Base-by-base conservation (phyloP, 805 yeast genomes). In the Metschnikowia lachancei region DNA sequence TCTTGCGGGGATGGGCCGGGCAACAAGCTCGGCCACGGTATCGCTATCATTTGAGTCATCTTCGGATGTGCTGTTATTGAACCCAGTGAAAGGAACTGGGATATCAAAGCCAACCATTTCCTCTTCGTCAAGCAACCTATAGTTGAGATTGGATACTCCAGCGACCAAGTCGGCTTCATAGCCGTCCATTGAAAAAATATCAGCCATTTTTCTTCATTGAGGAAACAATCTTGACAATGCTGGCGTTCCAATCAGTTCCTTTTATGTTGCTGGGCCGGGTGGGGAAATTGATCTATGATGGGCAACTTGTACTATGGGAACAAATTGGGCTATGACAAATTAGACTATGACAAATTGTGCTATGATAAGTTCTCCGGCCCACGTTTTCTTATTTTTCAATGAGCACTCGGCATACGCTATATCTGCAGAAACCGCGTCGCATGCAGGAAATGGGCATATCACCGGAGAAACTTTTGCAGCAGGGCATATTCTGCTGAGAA, bases 151-250 rank as follows among this genome's bases (percentile, higher is more conserved):
- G 12, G 43, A 38, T 12, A 51, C 24, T 18, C 55, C 56, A 24
- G 39, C 34, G 7, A 46, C 34, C 40, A 51, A 41, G 11, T 48
- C 45, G 45, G 55, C 37, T 49, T 57, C 63, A 41, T 63, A 63
- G 52, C 64, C 72, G 38, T 68, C 72, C 72, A 68, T 67, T 36
- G 56, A 50, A 45, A 68, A 68, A 13, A 68, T 60, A 32, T 59
- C 70, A 14, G 71, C 53, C 72, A 68, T 67, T 7, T n/a, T 26
- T 30, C 22, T 52, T 13, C 48, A 45, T 45, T n/a, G 35, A 37
- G 17, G 12, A 36, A 36, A 13, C 14, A 20, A 22, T 13, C 22
- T 3, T 16, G 28, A 7, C 17, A 20, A 22, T n/a, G 12, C 17
- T 13, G 17, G 16, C 28, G 20, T 17, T 30, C 33, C 8, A 17